Conservation (phyloP, 768 basidiomycete species). For the Podaxis rugospora region DNA sequence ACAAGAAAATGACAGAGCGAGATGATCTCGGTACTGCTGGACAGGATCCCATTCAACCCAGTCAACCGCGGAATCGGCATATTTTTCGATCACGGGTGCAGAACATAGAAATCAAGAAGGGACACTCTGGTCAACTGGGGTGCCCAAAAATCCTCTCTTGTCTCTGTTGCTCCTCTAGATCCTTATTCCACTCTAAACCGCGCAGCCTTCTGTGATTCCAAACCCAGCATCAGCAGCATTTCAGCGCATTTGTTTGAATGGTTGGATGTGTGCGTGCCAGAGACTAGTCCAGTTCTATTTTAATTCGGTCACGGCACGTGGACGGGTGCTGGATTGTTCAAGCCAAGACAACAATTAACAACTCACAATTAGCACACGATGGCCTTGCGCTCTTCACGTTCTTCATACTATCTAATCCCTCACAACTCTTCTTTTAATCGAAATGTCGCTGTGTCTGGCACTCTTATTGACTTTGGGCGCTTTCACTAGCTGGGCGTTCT, state of each 20-base stretch:
- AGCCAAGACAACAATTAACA: not conserved
- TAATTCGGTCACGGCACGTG: not conserved
- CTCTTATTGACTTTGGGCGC: constrained; percentile 6
- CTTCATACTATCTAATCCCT: not conserved
- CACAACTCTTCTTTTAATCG: not conserved
- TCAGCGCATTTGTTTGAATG: not conserved
- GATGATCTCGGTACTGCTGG: constrained; percentile 8
- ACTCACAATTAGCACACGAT: not conserved
- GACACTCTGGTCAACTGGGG: constrained; percentile 36
- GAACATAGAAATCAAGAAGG: constrained; percentile 46
- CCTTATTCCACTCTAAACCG: not conserved
- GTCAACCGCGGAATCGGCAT: constrained; percentile 18
- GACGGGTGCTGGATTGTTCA: not conserved
- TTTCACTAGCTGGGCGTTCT: constrained; percentile 22
- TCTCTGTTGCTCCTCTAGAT: not conserved
- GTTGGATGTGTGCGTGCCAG: not conserved
- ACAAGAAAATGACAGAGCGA: not conserved
- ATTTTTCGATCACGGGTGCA: constrained; percentile 24
- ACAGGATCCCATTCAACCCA: constrained; percentile 27
- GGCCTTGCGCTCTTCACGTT: not conserved
- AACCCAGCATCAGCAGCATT: too few species aligned
- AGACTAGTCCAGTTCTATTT: not conserved
- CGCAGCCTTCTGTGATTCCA: not conserved
- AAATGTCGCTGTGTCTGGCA: constrained; percentile 1
- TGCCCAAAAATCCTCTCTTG: not conserved